Percentiles rank a stretch among this genome's conserved stretches.
phyloP scores from a whole-genome alignment of 495 filamentous ascomycete species.

The Aspergillus saccharolyticus region DNA sequence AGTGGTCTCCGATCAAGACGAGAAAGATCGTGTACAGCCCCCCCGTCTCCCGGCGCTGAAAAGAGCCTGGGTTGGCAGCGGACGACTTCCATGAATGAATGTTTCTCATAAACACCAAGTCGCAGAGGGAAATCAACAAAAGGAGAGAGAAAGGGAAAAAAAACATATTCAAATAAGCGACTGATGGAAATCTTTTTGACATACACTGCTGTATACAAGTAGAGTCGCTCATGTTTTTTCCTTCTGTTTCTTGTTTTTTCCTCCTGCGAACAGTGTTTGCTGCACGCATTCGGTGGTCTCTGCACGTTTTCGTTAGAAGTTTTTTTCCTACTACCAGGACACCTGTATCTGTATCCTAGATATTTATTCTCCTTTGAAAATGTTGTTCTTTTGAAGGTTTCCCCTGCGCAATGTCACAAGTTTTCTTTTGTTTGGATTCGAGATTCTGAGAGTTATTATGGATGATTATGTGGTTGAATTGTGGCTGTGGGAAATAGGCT shows the following conservation, averaged over 20 bases:
- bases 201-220: slow-evolving; percentile 25
- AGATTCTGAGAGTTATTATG: background rate
- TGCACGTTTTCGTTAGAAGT: slow-evolving; percentile 44
- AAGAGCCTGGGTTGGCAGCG: background rate
- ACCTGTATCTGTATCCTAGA: slow-evolving; percentile 50
- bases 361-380: slow-evolving; percentile 45
- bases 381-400: slow-evolving; percentile 33
- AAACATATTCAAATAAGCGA: slow-evolving; percentile 7
- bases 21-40: slow-evolving; percentile 87
- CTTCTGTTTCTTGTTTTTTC: background rate
- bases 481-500: background rate
- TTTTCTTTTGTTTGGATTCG: slow-evolving; percentile 37
- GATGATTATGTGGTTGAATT: background rate
- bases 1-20: slow-evolving; percentile 94
- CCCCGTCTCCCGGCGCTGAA: slow-evolving; percentile 50
- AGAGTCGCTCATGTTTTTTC: slow-evolving; percentile 19
- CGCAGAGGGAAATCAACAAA: no score
- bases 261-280: background rate
- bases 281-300: slow-evolving; percentile 30
- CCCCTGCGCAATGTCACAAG: slow-evolving; percentile 21
- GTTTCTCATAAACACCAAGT: no score
- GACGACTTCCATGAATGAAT: no score
- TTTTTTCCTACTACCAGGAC: slow-evolving; percentile 26
- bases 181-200: slow-evolving; percentile 23
- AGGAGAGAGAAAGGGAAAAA: background rate